Percentiles rank a stretch among this genome's conserved stretches.
Evolutionary conservation across 23 red algal genomes (phyloP).

Genomic region (Cyanidioschyzon merolae): DNA sequence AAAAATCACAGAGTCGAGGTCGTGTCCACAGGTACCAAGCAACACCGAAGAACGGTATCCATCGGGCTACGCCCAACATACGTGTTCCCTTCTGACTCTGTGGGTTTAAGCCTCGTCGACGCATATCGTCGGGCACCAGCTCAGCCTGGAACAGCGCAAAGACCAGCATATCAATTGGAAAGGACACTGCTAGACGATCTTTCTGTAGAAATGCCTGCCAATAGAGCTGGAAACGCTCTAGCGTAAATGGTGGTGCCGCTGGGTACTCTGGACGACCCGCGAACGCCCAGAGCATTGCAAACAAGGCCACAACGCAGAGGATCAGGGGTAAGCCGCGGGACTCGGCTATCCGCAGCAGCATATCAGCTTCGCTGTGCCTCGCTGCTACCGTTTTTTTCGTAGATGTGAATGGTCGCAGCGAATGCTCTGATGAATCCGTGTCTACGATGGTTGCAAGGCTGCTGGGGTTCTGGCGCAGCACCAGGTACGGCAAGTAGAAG

Average conservation of each 20-base stretch:
- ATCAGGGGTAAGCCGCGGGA: neutral
- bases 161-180: neutral
- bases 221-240: neutral
- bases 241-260: neutral
- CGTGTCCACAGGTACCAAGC: neutral
- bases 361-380: neutral
- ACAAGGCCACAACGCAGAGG: neutral
- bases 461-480: neutral
- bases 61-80: neutral
- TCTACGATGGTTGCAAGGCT: neutral
- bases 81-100: neutral
- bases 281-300: neutral
- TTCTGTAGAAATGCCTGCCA: neutral
- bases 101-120: neutral
- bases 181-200: neutral
- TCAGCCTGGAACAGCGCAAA: neutral
- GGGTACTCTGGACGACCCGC: neutral
- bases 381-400: neutral
- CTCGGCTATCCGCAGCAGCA: neutral
- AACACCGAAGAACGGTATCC: neutral
- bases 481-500: neutral
- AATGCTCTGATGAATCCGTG: neutral
- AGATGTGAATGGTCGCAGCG: too few relatives aligned
- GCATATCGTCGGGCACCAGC: neutral
- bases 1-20: neutral